A percentile compares a stretch with the other conserved stretches of the same genome.
These are phyloP conservation scores for Dendrocalamus latiflorus DNA, from an alignment of 202 grass and related monocot species.

Conservation along the genomic window DNA sequence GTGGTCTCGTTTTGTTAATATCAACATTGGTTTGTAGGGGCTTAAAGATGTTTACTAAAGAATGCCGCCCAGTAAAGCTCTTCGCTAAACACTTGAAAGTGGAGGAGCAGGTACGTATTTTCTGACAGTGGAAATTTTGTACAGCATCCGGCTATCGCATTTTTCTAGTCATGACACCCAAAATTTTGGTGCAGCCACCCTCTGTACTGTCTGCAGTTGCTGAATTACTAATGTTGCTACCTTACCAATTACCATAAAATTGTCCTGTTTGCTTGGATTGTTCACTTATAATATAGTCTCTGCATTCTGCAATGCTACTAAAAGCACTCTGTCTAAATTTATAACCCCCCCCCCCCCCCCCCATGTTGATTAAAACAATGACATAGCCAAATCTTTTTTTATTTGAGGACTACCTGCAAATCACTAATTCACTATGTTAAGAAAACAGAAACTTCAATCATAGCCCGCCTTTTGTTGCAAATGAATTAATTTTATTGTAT, in stretches of 20 bases:
- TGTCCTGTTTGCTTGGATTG: too few species aligned
- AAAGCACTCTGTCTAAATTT: too few species aligned
- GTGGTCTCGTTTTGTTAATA: too few species aligned
- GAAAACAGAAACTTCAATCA: neutral
- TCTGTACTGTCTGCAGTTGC: neutral
- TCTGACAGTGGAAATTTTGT: neutral
- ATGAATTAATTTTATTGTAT: neutral
- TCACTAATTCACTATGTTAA: neutral
- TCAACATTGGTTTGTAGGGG: too few species aligned
- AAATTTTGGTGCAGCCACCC: neutral
- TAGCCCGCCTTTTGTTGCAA: neutral
- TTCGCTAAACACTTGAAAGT: constrained; percentile 58
- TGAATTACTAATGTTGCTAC: neutral
- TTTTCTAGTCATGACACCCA: neutral
- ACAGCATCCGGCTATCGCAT: neutral
- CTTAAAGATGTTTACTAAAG: too few species aligned
- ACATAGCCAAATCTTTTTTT: neutral
- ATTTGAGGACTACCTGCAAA: neutral
- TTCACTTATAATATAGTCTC: too few species aligned
- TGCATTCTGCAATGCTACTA: too few species aligned
- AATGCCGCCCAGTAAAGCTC: too few species aligned
- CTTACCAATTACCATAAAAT: neutral
- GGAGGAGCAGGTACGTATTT: constrained; percentile 73
- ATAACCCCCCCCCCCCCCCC: too few species aligned
- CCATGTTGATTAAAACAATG: neutral